These are phyloP conservation scores for Ramularia endophylla DNA, from an alignment of 2,329 filamentous ascomycete species.

Conservation along the genomic window DNA sequence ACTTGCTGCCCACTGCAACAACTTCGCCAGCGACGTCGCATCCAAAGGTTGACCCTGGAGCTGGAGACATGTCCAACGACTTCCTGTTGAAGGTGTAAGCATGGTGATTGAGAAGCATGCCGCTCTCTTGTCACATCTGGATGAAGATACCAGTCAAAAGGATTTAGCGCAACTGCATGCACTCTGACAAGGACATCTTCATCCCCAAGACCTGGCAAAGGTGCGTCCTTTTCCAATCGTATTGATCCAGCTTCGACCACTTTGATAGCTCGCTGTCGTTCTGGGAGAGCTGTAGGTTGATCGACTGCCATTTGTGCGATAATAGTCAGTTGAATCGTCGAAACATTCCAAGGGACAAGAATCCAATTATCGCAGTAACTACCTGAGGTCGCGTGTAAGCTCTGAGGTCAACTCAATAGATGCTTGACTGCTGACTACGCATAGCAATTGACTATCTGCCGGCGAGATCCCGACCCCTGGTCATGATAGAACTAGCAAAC, in stretches of 20 bases:
- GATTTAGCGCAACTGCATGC: constrained; percentile 15
- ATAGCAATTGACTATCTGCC: no score
- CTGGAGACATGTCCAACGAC: constrained; percentile 16
- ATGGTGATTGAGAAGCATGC: no score
- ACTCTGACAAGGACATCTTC: constrained; percentile 16
- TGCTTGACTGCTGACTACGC: no score
- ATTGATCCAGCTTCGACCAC: constrained; percentile 9
- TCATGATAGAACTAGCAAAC: no score
- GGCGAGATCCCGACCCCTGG: no score
- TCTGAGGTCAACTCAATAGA: no score
- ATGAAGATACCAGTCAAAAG: constrained; percentile 16
- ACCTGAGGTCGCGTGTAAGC: no score
- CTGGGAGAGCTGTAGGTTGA: constrained; percentile 5
- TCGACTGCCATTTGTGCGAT: constrained; percentile 11
- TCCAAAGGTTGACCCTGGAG: constrained; percentile 14
- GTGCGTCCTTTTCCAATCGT: constrained; percentile 9
- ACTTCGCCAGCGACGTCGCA: constrained; percentile 16
- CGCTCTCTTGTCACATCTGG: no score
- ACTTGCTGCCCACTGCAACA: constrained; percentile 13
- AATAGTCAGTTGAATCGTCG: no score
- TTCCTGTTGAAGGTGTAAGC: constrained; percentile 10
- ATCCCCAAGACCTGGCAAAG: constrained; percentile 8
- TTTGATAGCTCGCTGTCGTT: constrained; percentile 14
- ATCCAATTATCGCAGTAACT: no score
- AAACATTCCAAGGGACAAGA: no score